Evolutionary conservation across 768 basidiomycete genomes (phyloP).

Genomic region (Panus rudis): DNA sequence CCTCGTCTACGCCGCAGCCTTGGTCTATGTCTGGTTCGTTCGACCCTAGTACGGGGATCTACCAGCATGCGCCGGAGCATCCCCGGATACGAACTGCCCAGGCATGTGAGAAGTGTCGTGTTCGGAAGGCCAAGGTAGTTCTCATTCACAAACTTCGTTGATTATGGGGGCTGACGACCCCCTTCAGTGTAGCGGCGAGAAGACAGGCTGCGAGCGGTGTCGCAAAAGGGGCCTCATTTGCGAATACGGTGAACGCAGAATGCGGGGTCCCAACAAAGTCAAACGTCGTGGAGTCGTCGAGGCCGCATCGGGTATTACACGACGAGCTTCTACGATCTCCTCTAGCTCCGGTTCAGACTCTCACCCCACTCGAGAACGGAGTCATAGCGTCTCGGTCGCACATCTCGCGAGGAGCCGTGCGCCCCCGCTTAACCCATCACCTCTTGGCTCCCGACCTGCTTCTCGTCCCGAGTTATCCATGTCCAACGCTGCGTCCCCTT

Average conservation of each 20-base stretch:
- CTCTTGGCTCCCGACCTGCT: no score
- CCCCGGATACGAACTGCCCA: slow-evolving; percentile 63
- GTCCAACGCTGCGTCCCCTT: no score
- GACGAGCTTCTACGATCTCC: slow-evolving; percentile 8
- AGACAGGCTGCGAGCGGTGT: slow-evolving; percentile 64
- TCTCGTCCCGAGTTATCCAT: no score
- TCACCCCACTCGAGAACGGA: no score
- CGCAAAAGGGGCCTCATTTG: slow-evolving; percentile 48
- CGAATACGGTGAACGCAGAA: slow-evolving; percentile 62
- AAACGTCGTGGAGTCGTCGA: slow-evolving; percentile 23
- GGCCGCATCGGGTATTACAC: background rate
- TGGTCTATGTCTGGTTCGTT: slow-evolving; percentile 48
- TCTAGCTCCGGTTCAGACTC: slow-evolving; percentile 4
- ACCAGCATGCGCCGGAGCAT: slow-evolving; percentile 57
- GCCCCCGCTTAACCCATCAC: no score
- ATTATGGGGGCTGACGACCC: background rate
- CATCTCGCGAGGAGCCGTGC: no score
- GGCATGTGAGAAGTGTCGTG: slow-evolving; percentile 70
- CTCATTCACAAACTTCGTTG: background rate
- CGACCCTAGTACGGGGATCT: slow-evolving; percentile 59
- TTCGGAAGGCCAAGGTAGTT: slow-evolving; percentile 66
- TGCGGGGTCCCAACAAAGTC: slow-evolving; percentile 55
- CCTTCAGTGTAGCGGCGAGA: slow-evolving; percentile 62
- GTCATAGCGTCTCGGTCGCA: no score
- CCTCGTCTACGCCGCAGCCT: slow-evolving; percentile 8